Conservation (phyloP, 108 stramenopile genomes). For the Nitzschia inconspicua region DNA sequence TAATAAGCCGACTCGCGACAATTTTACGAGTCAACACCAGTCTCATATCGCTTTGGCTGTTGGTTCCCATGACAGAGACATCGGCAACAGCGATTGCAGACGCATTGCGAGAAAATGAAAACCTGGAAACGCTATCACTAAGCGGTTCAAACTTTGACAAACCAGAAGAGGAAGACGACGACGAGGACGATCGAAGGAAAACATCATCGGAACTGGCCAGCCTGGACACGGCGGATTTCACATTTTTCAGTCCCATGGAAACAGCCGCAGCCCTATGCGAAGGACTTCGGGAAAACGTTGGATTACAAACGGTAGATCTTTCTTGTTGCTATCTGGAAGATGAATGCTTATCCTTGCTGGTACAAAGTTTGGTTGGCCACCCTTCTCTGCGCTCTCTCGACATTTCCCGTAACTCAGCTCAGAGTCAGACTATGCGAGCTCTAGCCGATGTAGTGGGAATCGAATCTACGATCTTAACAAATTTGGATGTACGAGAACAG, state of each 20-base stretch:
- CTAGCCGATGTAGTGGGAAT: neutral
- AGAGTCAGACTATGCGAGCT: neutral
- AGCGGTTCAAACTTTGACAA: slow-evolving; percentile 22
- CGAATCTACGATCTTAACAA: neutral
- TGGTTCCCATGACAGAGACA: slow-evolving; percentile 6
- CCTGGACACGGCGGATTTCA: too few species aligned
- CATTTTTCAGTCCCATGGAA: too few species aligned
- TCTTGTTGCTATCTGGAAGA: slow-evolving; percentile 16
- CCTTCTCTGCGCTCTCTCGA: slow-evolving; percentile 5
- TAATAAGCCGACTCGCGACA: slow-evolving; percentile 8
- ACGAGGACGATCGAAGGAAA: neutral
- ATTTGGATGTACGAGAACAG: slow-evolving; percentile 21
- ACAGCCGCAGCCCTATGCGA: neutral
- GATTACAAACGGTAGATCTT: slow-evolving; percentile 9
- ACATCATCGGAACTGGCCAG: too few species aligned
- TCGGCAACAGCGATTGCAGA: slow-evolving; percentile 1
- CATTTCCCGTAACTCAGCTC: slow-evolving; percentile 7
- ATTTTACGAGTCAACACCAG: slow-evolving; percentile 4
- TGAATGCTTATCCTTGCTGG: neutral
- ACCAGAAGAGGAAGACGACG: slow-evolving; percentile 3
- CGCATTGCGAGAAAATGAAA: neutral
- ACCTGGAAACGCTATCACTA: slow-evolving; percentile 11
- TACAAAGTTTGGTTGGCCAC: slow-evolving; percentile 9
- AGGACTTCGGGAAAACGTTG: slow-evolving; percentile 7
- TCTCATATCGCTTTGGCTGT: slow-evolving; percentile 17